Base-by-base conservation (phyloP, 129 eudicot genomes). In the Escallonia herrerae region DNA sequence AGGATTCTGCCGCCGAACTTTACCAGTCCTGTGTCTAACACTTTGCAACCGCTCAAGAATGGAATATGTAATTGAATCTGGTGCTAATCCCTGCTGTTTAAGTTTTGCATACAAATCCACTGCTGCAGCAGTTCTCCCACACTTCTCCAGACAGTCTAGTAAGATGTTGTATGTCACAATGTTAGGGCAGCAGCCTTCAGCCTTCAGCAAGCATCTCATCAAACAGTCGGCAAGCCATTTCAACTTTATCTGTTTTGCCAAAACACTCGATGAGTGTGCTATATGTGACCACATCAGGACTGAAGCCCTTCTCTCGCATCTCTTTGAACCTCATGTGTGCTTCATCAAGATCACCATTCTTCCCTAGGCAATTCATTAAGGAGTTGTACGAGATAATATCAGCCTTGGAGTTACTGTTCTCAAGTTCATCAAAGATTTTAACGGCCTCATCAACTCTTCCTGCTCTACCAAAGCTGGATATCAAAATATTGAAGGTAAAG, bases 231-330 rank as follows among this genome's bases (percentile, higher is more conserved):
- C 83, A 77, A 33, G 99, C 99, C 96, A 89, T 93, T 13, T 88
- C 99, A 9, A 93, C 96, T 84, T 70, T 93, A 66, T 93, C 89
- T 0, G 91, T 74, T 75, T 93, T 93, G 44, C 96, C 99, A 80
- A 93, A 93, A 69, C 99, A 93, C 81, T 93, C 96, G 1, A 93
- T 93, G 37, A 93, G 80, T 0, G 99, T 93, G 75, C 96, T 93
- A 66, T 83, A 93, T 0, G 99, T 93, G 64, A 93, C 84, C 62
- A 93, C 96, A 80, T 93, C 99, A 45, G 99, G 99, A 74, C 73
- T 82, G 67, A 93, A 60, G 5, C 99, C 99, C 75, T 82, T 86
- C 70, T 93, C 99, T 70, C 77, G 87, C 99, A 93, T 93, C 71
- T 93, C 99, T 68, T 69, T 89, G 63, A 89, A 84, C 70, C 84